phyloP scores from a whole-genome alignment of 176 grass and related monocot genomes.

The Elaeis guineensis region DNA sequence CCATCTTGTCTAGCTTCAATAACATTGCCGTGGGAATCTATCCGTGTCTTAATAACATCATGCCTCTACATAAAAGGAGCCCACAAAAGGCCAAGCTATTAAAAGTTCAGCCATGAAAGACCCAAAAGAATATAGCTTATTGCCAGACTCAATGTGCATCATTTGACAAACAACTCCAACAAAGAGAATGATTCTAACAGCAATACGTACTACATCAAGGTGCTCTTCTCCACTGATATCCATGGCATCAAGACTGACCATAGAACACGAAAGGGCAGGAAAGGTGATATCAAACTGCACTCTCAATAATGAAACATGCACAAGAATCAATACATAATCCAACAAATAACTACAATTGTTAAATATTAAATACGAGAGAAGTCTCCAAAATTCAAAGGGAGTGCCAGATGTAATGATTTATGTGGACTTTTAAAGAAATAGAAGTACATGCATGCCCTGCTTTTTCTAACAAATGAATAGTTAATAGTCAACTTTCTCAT shows the following conservation, averaged over 20 bases:
- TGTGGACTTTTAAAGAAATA: too few relatives aligned
- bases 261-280: slow-evolving; percentile 91
- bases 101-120: slow-evolving; percentile 2
- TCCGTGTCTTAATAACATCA: slow-evolving; percentile 85
- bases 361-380: too few relatives aligned
- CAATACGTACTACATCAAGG: slow-evolving; percentile 74
- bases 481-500: too few relatives aligned
- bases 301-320: slow-evolving; percentile 17
- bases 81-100: slow-evolving; percentile 2
- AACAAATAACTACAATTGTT: too few relatives aligned
- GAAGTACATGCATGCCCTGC: too few relatives aligned
- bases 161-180: too few relatives aligned
- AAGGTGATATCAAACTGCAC: slow-evolving; percentile 95
- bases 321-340: too few relatives aligned
- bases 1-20: slow-evolving; percentile 79
- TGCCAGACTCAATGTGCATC: not conserved
- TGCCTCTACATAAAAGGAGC: slow-evolving; percentile 55
- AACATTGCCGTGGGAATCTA: slow-evolving; percentile 75
- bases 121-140: slow-evolving; percentile 3
- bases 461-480: too few relatives aligned
- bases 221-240: slow-evolving; percentile 95
- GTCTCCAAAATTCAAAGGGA: too few relatives aligned
- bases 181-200: slow-evolving; percentile 1
- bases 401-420: too few relatives aligned
- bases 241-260: slow-evolving; percentile 90